Base-by-base conservation (phyloP, 108 stramenopile genomes). In the Nitzschia sp. region DNA sequence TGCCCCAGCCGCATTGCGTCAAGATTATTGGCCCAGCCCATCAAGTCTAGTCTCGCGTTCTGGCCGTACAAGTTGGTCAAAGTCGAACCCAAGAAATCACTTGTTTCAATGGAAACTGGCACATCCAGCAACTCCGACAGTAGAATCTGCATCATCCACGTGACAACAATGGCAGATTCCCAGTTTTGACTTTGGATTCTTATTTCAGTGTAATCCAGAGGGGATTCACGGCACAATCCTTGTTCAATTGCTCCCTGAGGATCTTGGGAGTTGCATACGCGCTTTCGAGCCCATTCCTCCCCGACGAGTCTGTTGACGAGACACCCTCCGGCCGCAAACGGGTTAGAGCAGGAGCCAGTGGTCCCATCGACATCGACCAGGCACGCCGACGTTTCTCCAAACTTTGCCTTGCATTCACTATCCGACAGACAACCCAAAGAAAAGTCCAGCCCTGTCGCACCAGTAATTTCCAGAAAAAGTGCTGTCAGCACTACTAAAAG, bases 131-230 rank as follows among this genome's bases (percentile, higher is more conserved):
- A 2, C 59, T 81, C 80, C 8, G 42, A 32, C 36, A 34, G 9
- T 2, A 62, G 21, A 51, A 51, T 51, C 21, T 51, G 32, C 18
- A 45, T 18, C 15, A 62, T 5, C 32, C 31, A 45, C 2, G 59
- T 61, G 5, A 13, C 21, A 21, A 61, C 29, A 31, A 68, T 71
- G 46, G 71, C 6, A 0, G 65, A 46, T 28, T 81, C 80, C 80
- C 80, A 81, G 47, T 81, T 64, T 3, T 62, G 49, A 11, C 55
- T 33, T 1, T 51, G 1, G 0, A 69, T 59, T n/a, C 80, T 62
- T 18, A 77, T 59, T 49, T 81, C 80, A 9, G 45, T 33, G 65
- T 81, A 81, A 21, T 77, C 35, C 8, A 74, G 54, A 2, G 45
- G 46, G 18, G 51, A 32, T 28, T 51, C 19, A n/a, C 31, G 11